phyloP scores from a whole-genome alignment of 768 basidiomycete genomes.

The Russula virescens region DNA sequence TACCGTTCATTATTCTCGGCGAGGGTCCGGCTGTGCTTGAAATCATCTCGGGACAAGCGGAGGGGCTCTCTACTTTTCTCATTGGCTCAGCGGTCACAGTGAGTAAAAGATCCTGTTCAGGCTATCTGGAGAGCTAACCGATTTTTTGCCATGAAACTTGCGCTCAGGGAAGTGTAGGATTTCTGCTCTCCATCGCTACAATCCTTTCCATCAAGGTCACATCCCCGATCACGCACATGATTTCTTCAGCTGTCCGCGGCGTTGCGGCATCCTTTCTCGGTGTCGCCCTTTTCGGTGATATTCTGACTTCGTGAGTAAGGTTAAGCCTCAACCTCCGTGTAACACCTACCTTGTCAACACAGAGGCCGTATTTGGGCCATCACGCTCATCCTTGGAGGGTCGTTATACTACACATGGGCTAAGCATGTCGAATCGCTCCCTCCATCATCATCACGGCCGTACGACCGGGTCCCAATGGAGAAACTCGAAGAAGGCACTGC shows the following conservation, averaged over 20 bases:
- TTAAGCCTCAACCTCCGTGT: background rate
- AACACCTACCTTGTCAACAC: slow-evolving; percentile 7
- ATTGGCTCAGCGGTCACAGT: slow-evolving; percentile 79
- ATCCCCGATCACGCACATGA: slow-evolving; percentile 96
- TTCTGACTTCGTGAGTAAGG: slow-evolving; percentile 62
- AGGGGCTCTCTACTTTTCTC: slow-evolving; percentile 59
- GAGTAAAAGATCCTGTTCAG: slow-evolving; percentile 26
- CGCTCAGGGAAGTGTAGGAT: slow-evolving; percentile 73
- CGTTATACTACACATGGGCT: slow-evolving; percentile 83
- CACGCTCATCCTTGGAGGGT: slow-evolving; percentile 73
- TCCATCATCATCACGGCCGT: slow-evolving; percentile 34
- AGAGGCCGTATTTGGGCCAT: slow-evolving; percentile 83
- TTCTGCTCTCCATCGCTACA: slow-evolving; percentile 92
- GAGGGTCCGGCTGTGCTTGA: slow-evolving; percentile 61
- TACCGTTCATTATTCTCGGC: slow-evolving; percentile 70
- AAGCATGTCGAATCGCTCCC: slow-evolving; percentile 62
- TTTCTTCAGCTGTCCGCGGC: slow-evolving; percentile 91
- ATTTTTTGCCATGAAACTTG: background rate
- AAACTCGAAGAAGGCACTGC: slow-evolving; percentile 51
- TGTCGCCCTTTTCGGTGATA: slow-evolving; percentile 73
- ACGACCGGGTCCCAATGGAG: slow-evolving; percentile 60
- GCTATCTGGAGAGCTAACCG: background rate
- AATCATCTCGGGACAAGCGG: slow-evolving; percentile 45
- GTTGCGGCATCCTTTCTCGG: slow-evolving; percentile 86
- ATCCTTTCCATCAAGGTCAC: slow-evolving; percentile 95